Evolutionary conservation across 768 basidiomycete species (phyloP).

Genomic region (Lyophyllum decastes): DNA sequence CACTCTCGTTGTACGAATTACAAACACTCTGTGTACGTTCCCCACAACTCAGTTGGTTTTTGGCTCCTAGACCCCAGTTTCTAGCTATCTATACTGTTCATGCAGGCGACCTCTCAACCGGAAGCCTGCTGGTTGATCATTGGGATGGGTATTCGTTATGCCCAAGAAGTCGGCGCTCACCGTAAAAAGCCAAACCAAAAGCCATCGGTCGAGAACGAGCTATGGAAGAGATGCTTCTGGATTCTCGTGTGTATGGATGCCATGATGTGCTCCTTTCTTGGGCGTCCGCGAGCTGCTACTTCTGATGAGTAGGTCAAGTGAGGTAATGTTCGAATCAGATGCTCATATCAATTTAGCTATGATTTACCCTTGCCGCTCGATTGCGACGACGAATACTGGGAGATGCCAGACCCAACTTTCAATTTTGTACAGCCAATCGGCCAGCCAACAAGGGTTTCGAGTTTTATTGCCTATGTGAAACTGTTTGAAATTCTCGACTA

Average conservation of each 20-base stretch:
- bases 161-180: conserved; percentile 63
- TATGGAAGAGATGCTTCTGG: conserved; percentile 63
- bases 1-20: conserved; percentile 66
- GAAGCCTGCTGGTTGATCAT: conserved; percentile 53
- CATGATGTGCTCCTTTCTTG: conserved; percentile 18
- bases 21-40: conserved; percentile 62
- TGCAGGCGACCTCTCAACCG: conserved; percentile 43
- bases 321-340: not conserved
- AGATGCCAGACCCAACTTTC: conserved; percentile 41
- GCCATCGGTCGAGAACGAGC: conserved; percentile 51
- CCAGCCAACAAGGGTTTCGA: conserved; percentile 54
- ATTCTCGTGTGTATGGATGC: conserved; percentile 23
- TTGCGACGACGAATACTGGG: conserved; percentile 76
- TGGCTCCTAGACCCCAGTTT: not conserved
- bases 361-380: conserved; percentile 66
- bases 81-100: conserved; percentile 41
- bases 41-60: conserved; percentile 15
- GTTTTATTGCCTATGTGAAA: conserved; percentile 55
- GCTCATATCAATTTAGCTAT: conserved; percentile 44
- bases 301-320: conserved; percentile 16
- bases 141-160: conserved; percentile 55
- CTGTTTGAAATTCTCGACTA: conserved; percentile 65
- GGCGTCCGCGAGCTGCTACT: conserved; percentile 21
- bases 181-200: conserved; percentile 32
- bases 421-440: conserved; percentile 67